A percentile compares a stretch with the other conserved stretches of the same genome.
These are phyloP conservation scores for Ascochyta rabiei DNA, from an alignment of 2,329 filamentous ascomycete species.

Conservation along the genomic window DNA sequence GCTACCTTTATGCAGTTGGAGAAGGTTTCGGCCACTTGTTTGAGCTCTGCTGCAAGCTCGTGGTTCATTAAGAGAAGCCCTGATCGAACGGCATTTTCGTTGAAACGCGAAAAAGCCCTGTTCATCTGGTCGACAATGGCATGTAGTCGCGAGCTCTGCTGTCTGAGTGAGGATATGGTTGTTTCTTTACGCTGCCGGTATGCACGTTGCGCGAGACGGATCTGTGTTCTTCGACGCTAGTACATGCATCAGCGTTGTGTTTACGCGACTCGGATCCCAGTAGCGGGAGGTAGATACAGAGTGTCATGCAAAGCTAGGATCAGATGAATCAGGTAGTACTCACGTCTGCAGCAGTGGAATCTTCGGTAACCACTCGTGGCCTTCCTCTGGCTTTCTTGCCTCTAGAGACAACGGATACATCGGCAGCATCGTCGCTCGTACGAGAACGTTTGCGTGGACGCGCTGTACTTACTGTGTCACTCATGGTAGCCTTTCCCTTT, in stretches of 20 bases:
- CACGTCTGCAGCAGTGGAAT: conserved; percentile 79
- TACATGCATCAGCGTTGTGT: background rate
- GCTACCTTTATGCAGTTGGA: conserved; percentile 59
- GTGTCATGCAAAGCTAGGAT: no score
- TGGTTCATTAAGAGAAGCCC: conserved; percentile 65
- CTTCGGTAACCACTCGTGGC: conserved; percentile 75
- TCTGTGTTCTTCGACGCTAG: conserved; percentile 82
- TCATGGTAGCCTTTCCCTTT: conserved; percentile 24
- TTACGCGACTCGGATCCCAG: no score
- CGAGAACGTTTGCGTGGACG: conserved; percentile 40
- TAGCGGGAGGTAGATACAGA: no score
- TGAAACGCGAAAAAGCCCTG: conserved; percentile 70
- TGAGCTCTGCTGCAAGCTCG: conserved; percentile 63
- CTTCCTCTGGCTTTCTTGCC: conserved; percentile 69
- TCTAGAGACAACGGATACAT: conserved; percentile 29
- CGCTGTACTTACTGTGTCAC: conserved; percentile 18
- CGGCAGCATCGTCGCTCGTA: conserved; percentile 33
- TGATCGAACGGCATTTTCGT: conserved; percentile 64
- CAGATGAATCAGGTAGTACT: conserved; percentile 48
- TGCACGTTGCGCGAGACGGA: conserved; percentile 82
- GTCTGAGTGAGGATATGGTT: conserved; percentile 75
- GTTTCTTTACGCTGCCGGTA: conserved; percentile 86
- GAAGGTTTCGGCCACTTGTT: conserved; percentile 64
- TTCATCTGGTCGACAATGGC: conserved; percentile 75
- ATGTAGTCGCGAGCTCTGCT: conserved; percentile 71